Percentiles rank a stretch among this genome's conserved stretches.
phyloP scores from a whole-genome alignment of 2,329 filamentous ascomycete genomes.

The Beauveria asiatica region DNA sequence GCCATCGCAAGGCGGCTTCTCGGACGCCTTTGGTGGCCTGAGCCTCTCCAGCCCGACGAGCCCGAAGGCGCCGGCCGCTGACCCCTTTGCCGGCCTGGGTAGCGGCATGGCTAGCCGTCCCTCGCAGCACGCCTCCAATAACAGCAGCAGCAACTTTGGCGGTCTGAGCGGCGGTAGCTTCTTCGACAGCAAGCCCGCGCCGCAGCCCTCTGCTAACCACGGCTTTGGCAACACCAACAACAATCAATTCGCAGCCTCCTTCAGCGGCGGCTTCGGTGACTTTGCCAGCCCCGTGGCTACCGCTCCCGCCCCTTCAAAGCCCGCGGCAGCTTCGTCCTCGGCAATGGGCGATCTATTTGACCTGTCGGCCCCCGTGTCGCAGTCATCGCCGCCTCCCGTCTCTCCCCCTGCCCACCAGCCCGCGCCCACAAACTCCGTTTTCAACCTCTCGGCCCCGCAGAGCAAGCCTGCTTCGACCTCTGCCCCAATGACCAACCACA shows the following conservation, averaged over 20 bases:
- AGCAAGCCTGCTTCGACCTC: constrained; percentile 32
- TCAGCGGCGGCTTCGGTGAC: constrained; percentile 55
- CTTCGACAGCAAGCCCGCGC: constrained; percentile 63
- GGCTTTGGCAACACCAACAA: background rate
- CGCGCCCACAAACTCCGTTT: constrained; percentile 53
- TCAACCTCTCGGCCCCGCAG: constrained; percentile 63
- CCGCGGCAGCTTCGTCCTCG: constrained; percentile 39
- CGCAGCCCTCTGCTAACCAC: constrained; percentile 16
- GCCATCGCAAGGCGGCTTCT: constrained; percentile 35
- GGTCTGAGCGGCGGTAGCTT: constrained; percentile 67
- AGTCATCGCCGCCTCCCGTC: constrained; percentile 36
- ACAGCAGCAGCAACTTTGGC: constrained; percentile 40
- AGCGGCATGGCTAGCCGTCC: constrained; percentile 27
- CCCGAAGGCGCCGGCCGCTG: constrained; percentile 34
- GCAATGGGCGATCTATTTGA: constrained; percentile 77
- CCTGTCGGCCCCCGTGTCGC: constrained; percentile 48
- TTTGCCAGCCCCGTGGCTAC: constrained; percentile 54
- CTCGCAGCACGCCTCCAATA: constrained; percentile 27
- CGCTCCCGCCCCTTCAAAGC: constrained; percentile 27
- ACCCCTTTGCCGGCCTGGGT: constrained; percentile 56
- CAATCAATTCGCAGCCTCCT: background rate
- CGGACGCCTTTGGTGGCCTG: constrained; percentile 59
- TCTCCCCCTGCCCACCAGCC: constrained; percentile 31
- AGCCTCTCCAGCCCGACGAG: constrained; percentile 33
- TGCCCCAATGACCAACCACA: constrained; percentile 28